A percentile compares a stretch with the other conserved stretches of the same genome.
Conservation (phyloP, 116 monocot species). For the Papilionanthe hybrid region DNA sequence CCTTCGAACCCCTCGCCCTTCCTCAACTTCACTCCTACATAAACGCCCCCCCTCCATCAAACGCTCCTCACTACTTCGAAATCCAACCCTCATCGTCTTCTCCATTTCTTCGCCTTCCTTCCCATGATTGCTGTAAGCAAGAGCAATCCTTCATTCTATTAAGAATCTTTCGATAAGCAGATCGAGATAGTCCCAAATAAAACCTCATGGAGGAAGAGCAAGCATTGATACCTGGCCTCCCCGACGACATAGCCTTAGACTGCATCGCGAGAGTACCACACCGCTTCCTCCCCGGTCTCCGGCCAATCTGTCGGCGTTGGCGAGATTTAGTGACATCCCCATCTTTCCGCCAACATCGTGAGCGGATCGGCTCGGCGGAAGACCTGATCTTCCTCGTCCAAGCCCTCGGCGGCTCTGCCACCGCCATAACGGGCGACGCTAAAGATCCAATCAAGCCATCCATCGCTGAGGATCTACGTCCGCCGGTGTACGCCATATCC, state of each 20-base stretch:
- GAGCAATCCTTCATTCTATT: no score
- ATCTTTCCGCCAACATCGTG: slow-evolving; percentile 29
- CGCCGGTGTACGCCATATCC: slow-evolving; percentile 23
- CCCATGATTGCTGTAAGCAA: no score
- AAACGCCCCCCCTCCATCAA: neutral
- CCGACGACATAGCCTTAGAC: slow-evolving; percentile 60
- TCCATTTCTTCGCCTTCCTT: neutral
- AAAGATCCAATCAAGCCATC: neutral
- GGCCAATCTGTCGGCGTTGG: slow-evolving; percentile 48
- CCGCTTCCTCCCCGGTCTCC: slow-evolving; percentile 29
- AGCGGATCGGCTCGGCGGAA: slow-evolving; percentile 29
- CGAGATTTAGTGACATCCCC: slow-evolving; percentile 22
- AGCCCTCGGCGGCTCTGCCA: slow-evolving; percentile 6
- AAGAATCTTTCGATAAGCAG: no score
- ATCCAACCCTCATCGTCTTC: neutral
- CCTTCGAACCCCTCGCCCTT: neutral
- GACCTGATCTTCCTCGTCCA: slow-evolving; percentile 61
- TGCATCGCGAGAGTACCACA: slow-evolving; percentile 60
- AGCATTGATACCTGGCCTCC: slow-evolving; percentile 56
- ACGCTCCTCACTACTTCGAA: neutral
- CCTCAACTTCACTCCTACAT: neutral
- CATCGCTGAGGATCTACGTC: neutral
- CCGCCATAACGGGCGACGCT: neutral
- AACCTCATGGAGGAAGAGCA: no score
- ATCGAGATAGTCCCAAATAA: neutral